These are phyloP conservation scores for Nemania sp. DNA, from an alignment of 2,329 filamentous ascomycete species.

Conservation along the genomic window DNA sequence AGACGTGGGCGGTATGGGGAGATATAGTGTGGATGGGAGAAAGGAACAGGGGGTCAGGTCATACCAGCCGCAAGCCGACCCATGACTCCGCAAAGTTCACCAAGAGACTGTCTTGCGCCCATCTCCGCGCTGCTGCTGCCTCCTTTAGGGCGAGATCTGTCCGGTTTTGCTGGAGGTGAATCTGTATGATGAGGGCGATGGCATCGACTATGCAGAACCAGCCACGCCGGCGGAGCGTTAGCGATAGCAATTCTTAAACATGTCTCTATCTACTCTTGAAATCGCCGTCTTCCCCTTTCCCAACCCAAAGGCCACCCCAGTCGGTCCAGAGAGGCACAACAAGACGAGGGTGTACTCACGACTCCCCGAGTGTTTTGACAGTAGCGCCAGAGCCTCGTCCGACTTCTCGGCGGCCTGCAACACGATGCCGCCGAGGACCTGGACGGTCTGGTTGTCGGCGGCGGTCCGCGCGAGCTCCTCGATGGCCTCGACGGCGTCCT, in stretches of 20 bases:
- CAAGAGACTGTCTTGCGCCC: constrained; percentile 92
- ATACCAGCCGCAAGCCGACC: constrained; percentile 85
- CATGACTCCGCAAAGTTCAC: constrained; percentile 96
- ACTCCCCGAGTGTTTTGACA: constrained; percentile 84
- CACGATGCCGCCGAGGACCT: constrained; percentile 80
- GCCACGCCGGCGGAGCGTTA: no score
- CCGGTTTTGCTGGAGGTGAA: constrained; percentile 89
- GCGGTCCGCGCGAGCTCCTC: constrained; percentile 70
- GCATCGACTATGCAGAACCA: constrained; percentile 59
- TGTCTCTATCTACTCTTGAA: background rate
- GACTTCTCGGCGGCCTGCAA: constrained; percentile 78
- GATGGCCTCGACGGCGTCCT: constrained; percentile 64
- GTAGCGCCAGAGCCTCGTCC: constrained; percentile 81
- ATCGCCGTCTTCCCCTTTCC: background rate
- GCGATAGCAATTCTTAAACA: background rate
- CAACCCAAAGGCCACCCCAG: background rate
- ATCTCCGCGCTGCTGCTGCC: constrained; percentile 81
- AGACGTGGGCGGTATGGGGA: background rate
- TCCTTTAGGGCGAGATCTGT: constrained; percentile 90
- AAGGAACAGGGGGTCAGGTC: constrained; percentile 35
- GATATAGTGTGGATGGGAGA: background rate
- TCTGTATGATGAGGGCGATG: constrained; percentile 87
- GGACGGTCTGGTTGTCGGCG: constrained; percentile 77
- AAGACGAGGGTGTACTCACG: constrained; percentile 57
- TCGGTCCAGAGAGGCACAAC: background rate